Evolutionary conservation across 2,329 filamentous ascomycete genomes (phyloP).

Genomic region (Alternaria incomplexa): DNA sequence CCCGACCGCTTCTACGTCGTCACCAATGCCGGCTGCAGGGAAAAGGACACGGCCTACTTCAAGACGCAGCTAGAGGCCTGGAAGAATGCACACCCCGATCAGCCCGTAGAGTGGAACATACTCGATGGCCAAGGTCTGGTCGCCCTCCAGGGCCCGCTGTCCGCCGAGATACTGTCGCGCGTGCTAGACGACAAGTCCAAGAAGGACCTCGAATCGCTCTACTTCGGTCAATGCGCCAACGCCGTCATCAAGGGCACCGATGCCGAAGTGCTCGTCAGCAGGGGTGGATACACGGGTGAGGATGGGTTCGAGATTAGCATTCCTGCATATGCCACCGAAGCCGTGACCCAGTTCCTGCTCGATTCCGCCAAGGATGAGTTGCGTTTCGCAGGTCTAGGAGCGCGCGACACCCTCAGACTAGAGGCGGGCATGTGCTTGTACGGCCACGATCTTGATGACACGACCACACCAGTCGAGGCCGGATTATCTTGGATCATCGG

Average conservation of each 20-base stretch:
- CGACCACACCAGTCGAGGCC: slow-evolving; percentile 71
- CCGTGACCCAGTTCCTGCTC: slow-evolving; percentile 74
- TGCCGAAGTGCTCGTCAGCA: slow-evolving; percentile 71
- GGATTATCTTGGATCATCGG: slow-evolving; percentile 81
- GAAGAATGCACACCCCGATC: slow-evolving; percentile 45
- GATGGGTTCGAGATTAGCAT: slow-evolving; percentile 98
- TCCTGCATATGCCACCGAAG: slow-evolving; percentile 67
- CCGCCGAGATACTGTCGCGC: slow-evolving; percentile 70
- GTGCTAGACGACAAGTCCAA: slow-evolving; percentile 61
- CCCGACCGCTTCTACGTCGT: slow-evolving; percentile 79
- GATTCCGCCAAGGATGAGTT: slow-evolving; percentile 67
- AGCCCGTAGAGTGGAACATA: slow-evolving; percentile 70
- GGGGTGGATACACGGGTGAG: slow-evolving; percentile 95
- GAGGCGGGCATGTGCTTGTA: slow-evolving; percentile 99
- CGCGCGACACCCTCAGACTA: slow-evolving; percentile 87
- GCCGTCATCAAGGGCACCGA: slow-evolving; percentile 67
- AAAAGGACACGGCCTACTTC: slow-evolving; percentile 85
- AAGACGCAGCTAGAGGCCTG: slow-evolving; percentile 67
- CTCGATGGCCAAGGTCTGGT: slow-evolving; percentile 78
- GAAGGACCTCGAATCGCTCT: slow-evolving; percentile 63
- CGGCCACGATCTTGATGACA: slow-evolving; percentile 92
- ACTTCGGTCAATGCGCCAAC: slow-evolving; percentile 79
- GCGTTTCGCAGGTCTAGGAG: slow-evolving; percentile 85
- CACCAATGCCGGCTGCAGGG: slow-evolving; percentile 89
- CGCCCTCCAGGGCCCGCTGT: slow-evolving; percentile 85